Conservation (phyloP, 1,139 yeast genomes). For the Saccharomyces hybrid region DNA sequence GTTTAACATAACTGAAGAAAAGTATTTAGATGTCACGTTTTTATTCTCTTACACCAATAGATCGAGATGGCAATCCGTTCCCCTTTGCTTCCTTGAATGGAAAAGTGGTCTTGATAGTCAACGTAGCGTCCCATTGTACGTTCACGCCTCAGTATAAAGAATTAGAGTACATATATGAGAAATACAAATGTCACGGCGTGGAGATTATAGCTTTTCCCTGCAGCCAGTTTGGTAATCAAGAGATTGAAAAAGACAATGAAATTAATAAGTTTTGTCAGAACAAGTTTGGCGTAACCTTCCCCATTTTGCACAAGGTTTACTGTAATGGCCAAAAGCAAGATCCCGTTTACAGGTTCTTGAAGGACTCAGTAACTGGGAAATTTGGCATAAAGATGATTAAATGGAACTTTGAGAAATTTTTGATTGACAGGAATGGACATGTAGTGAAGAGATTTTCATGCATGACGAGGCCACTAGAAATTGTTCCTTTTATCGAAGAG, state of each 20-base stretch:
- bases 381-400: slow-evolving; percentile 57
- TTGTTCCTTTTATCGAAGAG: background rate
- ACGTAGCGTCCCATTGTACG: slow-evolving; percentile 65
- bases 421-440: slow-evolving; percentile 54
- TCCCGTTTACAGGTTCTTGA: slow-evolving; percentile 65
- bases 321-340: slow-evolving; percentile 73
- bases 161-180: slow-evolving; percentile 63
- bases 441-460: slow-evolving; percentile 60
- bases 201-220: slow-evolving; percentile 79
- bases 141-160: slow-evolving; percentile 51
- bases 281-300: slow-evolving; percentile 53
- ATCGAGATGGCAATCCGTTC: slow-evolving; percentile 45
- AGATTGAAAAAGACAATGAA: slow-evolving; percentile 54
- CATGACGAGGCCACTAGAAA: slow-evolving; percentile 47
- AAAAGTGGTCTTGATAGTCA: slow-evolving; percentile 73
- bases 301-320: slow-evolving; percentile 60
- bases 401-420: slow-evolving; percentile 86
- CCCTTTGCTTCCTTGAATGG: slow-evolving; percentile 60
- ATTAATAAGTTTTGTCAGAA: slow-evolving; percentile 48
- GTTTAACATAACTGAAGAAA: background rate
- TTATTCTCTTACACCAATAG: slow-evolving; percentile 43
- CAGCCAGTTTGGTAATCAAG: slow-evolving; percentile 76
- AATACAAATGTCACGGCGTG: slow-evolving; percentile 58
- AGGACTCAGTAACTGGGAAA: slow-evolving; percentile 46
- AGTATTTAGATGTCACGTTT: slow-evolving; percentile 24